These are phyloP conservation scores for Rhodotorula sp. DNA, from an alignment of 1,284 basidiomycete genomes.

Conservation along the genomic window DNA sequence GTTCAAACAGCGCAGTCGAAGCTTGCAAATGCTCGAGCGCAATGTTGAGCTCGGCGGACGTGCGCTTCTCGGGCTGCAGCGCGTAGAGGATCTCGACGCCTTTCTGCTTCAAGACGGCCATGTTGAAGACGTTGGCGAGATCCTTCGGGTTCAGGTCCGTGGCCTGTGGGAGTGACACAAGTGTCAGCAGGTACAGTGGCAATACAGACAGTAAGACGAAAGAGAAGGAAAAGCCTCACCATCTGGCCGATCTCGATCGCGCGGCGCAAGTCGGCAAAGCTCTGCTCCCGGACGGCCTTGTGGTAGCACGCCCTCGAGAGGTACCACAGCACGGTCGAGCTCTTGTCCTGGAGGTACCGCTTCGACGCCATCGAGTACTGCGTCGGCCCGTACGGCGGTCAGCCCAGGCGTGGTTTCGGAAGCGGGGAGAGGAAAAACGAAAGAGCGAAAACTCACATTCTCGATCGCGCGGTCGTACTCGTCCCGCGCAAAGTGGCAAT, in stretches of 20 bases:
- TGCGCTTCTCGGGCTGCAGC: constrained; percentile 69
- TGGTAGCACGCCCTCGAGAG: constrained; percentile 87
- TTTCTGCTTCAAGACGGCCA: constrained; percentile 95
- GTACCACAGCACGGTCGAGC: constrained; percentile 66
- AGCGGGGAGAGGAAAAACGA: fast-evolving
- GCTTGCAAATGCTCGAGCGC: constrained; percentile 80
- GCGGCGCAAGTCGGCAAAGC: constrained; percentile 71
- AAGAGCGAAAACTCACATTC: constrained; percentile 58
- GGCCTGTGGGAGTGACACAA: constrained; percentile 57
- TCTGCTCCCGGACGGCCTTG: constrained; percentile 83
- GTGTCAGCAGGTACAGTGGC: not conserved
- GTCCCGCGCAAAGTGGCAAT: constrained; percentile 84
- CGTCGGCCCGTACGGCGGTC: not conserved
- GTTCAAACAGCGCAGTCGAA: constrained; percentile 83
- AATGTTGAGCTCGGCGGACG: constrained; percentile 70
- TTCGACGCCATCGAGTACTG: constrained; percentile 86
- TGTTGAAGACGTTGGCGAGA: constrained; percentile 85
- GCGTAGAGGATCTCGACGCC: constrained; percentile 81
- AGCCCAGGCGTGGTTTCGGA: not conserved
- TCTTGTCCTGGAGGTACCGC: constrained; percentile 70
- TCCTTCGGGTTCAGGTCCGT: constrained; percentile 76
- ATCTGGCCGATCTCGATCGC: constrained; percentile 76
- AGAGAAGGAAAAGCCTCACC: constrained; percentile 46
- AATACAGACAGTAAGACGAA: too few relatives aligned
- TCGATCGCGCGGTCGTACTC: constrained; percentile 93